Base-by-base conservation (phyloP, 176 grass and related monocot genomes). In the Musa troglodytarum region DNA sequence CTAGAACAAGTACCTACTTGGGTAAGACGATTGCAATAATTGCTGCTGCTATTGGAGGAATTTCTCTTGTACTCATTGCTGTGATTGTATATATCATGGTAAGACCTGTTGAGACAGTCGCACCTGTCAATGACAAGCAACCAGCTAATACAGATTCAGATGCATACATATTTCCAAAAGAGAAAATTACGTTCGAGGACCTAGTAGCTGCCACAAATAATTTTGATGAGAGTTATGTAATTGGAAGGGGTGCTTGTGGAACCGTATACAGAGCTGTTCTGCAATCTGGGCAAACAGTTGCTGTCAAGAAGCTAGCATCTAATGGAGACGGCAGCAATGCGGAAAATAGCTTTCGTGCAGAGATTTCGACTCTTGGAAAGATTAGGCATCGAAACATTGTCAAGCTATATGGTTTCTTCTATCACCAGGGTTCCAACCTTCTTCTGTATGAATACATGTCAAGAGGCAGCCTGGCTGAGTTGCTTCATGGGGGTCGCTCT, bases 311-410 rank as follows among this genome's bases (percentile, higher is more conserved):
- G 58, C 76, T 99, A 79, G 88, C 88, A 74, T 94, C 96, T 24
- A 95, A 99, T 52, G 77, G 96, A 77, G 96, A 99, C 74, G 88
- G 96, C 43, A 95, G 57, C 86, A 99, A 99, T 75, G 84, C 88
- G 3, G 96, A 99, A 34, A 95, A 95, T 63, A 99, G 96, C 71
- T 99, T 99, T 53, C 88, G 25, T 76, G 96, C 96, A 57, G 96
- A 99, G 83, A 99, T 99, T 81, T 56, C 91, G 63, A 99, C 96
- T 76, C 88, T 99, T 78, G 96, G 96, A 86, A 99, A 99, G 80
- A 99, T 99, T 80, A 88, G 96, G 52, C 96, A 99, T 77, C 96
- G 91, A 29, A 99, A 99, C 76, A 99, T 99, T 71, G 96, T 99
- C 69, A 99, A 99, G 82, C 84, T 99, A 2, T 99, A 94, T 2